Conservation (phyloP, 116 monocot species). For the Dioscorea cayenensis region DNA sequence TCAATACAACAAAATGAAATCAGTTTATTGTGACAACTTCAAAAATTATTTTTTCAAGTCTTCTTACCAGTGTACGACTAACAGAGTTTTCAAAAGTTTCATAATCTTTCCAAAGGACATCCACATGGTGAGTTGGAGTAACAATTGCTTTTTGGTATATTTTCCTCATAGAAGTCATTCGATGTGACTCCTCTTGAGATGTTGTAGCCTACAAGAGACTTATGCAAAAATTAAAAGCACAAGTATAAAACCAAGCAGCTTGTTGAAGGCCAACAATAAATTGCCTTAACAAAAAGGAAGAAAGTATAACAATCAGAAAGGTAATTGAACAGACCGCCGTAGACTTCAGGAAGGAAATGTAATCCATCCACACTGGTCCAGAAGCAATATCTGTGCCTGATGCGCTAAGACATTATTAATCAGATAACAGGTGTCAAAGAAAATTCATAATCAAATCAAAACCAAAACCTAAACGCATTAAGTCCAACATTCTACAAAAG, state of each 20-base stretch:
- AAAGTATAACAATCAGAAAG: conserved; percentile 2
- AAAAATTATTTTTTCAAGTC: neutral
- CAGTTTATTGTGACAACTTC: neutral
- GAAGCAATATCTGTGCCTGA: conserved; percentile 86
- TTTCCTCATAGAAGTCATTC: conserved; percentile 87
- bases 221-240: neutral
- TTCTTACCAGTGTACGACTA: conserved; percentile 76
- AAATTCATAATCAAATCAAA: neutral
- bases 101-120: conserved; percentile 97
- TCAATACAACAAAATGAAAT: no score
- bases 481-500: neutral
- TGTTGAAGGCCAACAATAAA: neutral
- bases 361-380: conserved; percentile 98
- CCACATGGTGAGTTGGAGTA: conserved; percentile 87
- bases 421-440: neutral
- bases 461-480: neutral
- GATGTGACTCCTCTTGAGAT: conserved; percentile 85
- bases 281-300: neutral
- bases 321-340: conserved; percentile 44
- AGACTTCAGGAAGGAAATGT: conserved; percentile 90
- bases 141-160: conserved; percentile 89
- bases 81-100: conserved; percentile 98
- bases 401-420: conserved; percentile 5
- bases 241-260: neutral
- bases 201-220: conserved; percentile 41